Evolutionary conservation across 345 rosid species (phyloP).

Genomic region (Eucalyptus globulus): DNA sequence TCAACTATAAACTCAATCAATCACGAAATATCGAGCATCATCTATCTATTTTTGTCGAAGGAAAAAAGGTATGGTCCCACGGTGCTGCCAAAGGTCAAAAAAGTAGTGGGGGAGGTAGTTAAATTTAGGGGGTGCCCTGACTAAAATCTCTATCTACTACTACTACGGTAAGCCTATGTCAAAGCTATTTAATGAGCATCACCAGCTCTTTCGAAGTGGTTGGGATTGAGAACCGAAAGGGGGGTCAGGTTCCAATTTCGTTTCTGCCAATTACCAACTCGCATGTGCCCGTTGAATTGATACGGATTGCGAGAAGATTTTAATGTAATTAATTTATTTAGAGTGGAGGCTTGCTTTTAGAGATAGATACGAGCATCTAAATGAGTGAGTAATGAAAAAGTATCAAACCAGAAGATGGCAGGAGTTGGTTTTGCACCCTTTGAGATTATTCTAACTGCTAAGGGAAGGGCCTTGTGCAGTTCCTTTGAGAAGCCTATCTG

Average conservation of each 20-base stretch:
- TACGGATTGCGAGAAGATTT: neutral
- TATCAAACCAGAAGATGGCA: neutral
- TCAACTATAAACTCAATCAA: neutral
- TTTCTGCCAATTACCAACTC: neutral
- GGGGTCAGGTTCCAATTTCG: neutral
- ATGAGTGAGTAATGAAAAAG: neutral
- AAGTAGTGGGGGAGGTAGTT: neutral
- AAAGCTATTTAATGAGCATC: neutral
- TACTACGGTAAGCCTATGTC: neutral
- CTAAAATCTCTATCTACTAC: neutral
- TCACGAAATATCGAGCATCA: neutral
- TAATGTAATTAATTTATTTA: neutral
- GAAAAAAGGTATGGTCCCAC: neutral
- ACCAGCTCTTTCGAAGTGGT: neutral
- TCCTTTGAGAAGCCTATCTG: neutral
- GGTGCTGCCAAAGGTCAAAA: neutral
- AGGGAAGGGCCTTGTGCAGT: neutral
- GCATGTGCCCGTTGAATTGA: neutral
- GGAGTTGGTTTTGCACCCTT: neutral
- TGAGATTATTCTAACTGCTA: neutral
- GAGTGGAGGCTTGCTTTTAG: fast-evolving
- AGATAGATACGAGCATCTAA: neutral
- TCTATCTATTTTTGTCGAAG: neutral
- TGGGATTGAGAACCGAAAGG: neutral
- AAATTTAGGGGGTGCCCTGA: neutral